Conservation (phyloP, 2,329 filamentous ascomycete genomes). For the Monosporascus sp. region DNA sequence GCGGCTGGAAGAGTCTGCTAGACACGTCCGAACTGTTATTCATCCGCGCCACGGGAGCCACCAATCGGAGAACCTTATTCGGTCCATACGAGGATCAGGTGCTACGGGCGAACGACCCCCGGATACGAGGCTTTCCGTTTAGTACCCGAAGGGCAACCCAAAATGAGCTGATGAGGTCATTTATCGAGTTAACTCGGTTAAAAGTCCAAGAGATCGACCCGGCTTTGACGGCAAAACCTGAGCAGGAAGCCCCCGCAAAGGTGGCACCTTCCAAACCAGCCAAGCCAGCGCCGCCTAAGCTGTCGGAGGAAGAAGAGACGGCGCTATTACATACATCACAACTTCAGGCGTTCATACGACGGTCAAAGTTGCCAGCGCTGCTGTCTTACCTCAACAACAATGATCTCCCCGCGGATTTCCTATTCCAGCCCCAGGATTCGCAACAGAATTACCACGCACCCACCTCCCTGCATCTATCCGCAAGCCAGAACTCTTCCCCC, state of each 20-base stretch:
- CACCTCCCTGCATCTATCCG: slow-evolving; percentile 79
- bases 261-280: slow-evolving; percentile 38
- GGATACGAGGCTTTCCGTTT: slow-evolving; percentile 86
- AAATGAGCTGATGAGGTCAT: slow-evolving; percentile 88
- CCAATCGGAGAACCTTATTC: slow-evolving; percentile 82
- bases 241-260: slow-evolving; percentile 34
- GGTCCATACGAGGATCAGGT: slow-evolving; percentile 89
- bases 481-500: slow-evolving; percentile 71
- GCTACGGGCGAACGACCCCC: slow-evolving; percentile 68
- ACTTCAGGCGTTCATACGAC: slow-evolving; percentile 78
- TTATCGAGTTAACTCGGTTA: slow-evolving; percentile 86
- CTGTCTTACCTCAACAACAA: slow-evolving; percentile 80
- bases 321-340: slow-evolving; percentile 81
- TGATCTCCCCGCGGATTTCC: slow-evolving; percentile 63
- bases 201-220: slow-evolving; percentile 79
- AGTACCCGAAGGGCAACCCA: slow-evolving; percentile 88
- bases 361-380: slow-evolving; percentile 83
- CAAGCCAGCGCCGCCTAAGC: slow-evolving; percentile 54
- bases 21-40: slow-evolving; percentile 83
- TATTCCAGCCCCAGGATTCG: slow-evolving; percentile 63
- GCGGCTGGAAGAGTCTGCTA: slow-evolving; percentile 81
- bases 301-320: slow-evolving; percentile 78
- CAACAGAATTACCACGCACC: slow-evolving; percentile 73
- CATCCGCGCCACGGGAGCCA: slow-evolving; percentile 79
- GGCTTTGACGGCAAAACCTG: slow-evolving; percentile 45